Evolutionary conservation across 2,329 filamentous ascomycete genomes (phyloP).

Genomic region (Myriosclerotinia duriaeana): DNA sequence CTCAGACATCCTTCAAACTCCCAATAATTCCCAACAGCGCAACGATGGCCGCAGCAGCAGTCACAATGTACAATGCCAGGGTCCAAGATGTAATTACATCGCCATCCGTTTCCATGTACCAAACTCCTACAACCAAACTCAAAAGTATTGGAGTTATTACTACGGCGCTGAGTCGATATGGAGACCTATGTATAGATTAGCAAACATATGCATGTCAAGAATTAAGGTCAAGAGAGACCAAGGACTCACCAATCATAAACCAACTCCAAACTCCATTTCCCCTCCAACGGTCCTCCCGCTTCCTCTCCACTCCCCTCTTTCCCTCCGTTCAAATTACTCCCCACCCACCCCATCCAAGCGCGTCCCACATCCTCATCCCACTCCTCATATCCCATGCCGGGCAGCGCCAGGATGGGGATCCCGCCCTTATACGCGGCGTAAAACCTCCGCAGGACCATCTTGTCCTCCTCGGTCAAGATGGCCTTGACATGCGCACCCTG

Average conservation of each 20-base stretch:
- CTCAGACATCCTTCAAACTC: conserved; percentile 34
- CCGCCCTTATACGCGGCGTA: conserved; percentile 1
- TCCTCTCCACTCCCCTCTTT: not conserved
- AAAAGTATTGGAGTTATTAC: conserved; percentile 30
- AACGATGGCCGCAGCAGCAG: conserved; percentile 35
- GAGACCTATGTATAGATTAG: conserved; percentile 20
- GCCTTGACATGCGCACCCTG: not conserved
- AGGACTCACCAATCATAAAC: conserved; percentile 11
- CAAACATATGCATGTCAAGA: not conserved
- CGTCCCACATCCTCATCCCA: conserved; percentile 6
- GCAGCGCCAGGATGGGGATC: no score
- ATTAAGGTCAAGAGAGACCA: no score
- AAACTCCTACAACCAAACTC: conserved; percentile 28
- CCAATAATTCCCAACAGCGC: conserved; percentile 35
- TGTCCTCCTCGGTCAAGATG: not conserved
- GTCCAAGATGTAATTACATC: conserved; percentile 36
- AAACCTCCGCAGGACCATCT: conserved; percentile 6
- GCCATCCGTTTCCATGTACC: conserved; percentile 31
- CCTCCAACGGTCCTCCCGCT: conserved; percentile 6
- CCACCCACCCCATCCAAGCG: conserved; percentile 9
- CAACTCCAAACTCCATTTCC: conserved; percentile 17
- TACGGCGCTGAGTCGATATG: conserved; percentile 32
- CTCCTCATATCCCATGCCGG: not conserved
- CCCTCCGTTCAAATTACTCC: not conserved
- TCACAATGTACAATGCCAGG: conserved; percentile 33